Conservation (phyloP, 768 basidiomycete species). For the Xerocomellus intermedius region DNA sequence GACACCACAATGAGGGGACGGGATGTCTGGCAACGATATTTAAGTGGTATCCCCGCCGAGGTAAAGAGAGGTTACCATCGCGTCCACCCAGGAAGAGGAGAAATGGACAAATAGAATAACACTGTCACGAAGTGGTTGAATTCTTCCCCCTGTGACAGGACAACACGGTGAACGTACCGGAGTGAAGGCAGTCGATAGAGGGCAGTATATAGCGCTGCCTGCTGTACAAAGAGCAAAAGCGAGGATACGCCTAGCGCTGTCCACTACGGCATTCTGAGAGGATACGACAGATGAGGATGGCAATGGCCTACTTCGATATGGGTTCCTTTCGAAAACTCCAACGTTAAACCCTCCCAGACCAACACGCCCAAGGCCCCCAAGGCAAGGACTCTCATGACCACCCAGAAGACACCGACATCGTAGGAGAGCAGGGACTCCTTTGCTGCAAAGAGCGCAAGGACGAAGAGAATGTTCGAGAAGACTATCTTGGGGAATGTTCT, state of each 20-base stretch:
- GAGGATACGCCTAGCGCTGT: slow-evolving; percentile 67
- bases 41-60: slow-evolving; percentile 34
- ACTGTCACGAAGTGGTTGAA: slow-evolving; percentile 36
- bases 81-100: slow-evolving; percentile 63
- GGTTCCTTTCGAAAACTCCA: slow-evolving; percentile 51
- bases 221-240: slow-evolving; percentile 64
- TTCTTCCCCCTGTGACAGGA: background rate
- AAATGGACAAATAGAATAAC: slow-evolving; percentile 70
- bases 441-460: slow-evolving; percentile 57
- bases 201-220: slow-evolving; percentile 64
- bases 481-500: slow-evolving; percentile 54
- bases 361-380: slow-evolving; percentile 67
- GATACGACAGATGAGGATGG: slow-evolving; percentile 3
- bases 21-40: slow-evolving; percentile 40
- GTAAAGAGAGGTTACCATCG: slow-evolving; percentile 47
- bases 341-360: slow-evolving; percentile 57
- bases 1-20: slow-evolving; percentile 46
- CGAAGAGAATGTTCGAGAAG: slow-evolving; percentile 62
- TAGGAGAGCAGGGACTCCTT: slow-evolving; percentile 67
- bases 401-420: slow-evolving; percentile 74
- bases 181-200: slow-evolving; percentile 65
- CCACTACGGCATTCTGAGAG: slow-evolving; percentile 48
- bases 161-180: slow-evolving; percentile 46
- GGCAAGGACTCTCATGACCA: slow-evolving; percentile 69
- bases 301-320: slow-evolving; percentile 55